These are phyloP conservation scores for Globisporangium spiculum DNA, from an alignment of 352 stramenopile genomes.

Conservation along the genomic window DNA sequence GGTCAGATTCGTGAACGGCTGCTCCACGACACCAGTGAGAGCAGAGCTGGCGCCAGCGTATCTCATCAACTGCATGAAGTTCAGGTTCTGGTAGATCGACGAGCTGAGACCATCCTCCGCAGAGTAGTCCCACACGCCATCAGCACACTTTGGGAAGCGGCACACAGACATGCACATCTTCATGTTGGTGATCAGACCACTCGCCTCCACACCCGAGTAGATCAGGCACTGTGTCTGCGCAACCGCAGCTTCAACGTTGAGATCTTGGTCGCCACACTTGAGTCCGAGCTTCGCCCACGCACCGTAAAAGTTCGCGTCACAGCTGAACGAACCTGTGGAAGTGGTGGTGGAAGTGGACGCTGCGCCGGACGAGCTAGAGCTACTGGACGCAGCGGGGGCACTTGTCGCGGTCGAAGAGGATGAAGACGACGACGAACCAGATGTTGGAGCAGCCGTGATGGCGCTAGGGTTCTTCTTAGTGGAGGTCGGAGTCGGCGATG, in stretches of 20 bases:
- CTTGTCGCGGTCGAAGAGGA: conserved; percentile 15
- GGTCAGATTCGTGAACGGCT: conserved; percentile 53
- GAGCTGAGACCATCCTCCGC: conserved; percentile 63
- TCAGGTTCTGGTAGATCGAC: conserved; percentile 60
- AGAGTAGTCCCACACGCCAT: conserved; percentile 77
- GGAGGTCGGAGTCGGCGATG: conserved; percentile 9
- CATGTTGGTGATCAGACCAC: conserved; percentile 47
- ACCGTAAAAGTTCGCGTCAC: conserved; percentile 76
- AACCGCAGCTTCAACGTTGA: conserved; percentile 49
- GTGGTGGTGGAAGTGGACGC: conserved; percentile 14
- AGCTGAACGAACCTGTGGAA: conserved; percentile 51
- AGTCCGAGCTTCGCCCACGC: conserved; percentile 68
- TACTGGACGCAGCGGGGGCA: conserved; percentile 17
- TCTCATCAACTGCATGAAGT: conserved; percentile 62
- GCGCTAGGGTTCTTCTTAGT: conserved; percentile 12
- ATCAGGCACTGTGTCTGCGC: conserved; percentile 69
- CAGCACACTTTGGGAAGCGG: conserved; percentile 68
- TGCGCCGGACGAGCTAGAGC: conserved; percentile 14
- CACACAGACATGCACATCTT: conserved; percentile 79
- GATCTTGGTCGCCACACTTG: conserved; percentile 43
- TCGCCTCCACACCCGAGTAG: conserved; percentile 62
- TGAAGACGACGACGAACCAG: conserved; percentile 10
- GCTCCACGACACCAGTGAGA: conserved; percentile 28
- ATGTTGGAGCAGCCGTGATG: background rate
- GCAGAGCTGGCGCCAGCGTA: conserved; percentile 35